Base-by-base conservation (phyloP, 139 green algal species). In the Auxenochlorella protothecoides region DNA sequence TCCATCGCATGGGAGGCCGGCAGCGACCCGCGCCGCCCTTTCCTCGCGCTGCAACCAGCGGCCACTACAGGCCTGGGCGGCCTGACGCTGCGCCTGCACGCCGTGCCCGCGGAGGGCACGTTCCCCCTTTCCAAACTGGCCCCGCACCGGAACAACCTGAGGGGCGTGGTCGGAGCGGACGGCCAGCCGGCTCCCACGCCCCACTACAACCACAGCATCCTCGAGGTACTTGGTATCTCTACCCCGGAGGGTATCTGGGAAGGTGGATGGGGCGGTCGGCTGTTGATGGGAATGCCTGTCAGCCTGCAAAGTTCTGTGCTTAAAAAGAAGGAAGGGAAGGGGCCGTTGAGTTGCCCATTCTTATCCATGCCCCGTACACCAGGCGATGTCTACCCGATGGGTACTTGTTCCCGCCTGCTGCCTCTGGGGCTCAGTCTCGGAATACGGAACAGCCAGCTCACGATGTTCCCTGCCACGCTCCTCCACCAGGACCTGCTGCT, bases 181-280 rank as follows among this genome's bases (percentile, higher is more conserved):
- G 52, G 54, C 6, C 53, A 72, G 57, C 60, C 78, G 65, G 51
- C 63, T 8, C 83, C 88, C 27, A 94, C 88, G 6, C 86, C 89
- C 4, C 72, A 85, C 6, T 94, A 94, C 81, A 93, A 93, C 73
- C 75, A 80, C 3, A 74, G 70, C 3, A 73, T 93, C 10, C 12
- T 92, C 53, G 65, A 79, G 74, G 74, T 75, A 44, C 27, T 44
- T 44, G 27, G 27, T 44, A 44, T 44, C 27, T 44, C 0, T 44
- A 44, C 27, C 27, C 27, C 27, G 27, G 27, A 44, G 27, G 27
- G 27, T 1, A 44, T 44, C 27, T 44, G 27, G 27, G 27, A 1
- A 44, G 27, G 27, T 44, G 27, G 27, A 44, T 44, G 27, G 27
- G 27, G 27, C 27, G 27, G 27, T 44, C 27, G 27, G 27, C 27